Base-by-base conservation (phyloP, 495 filamentous ascomycete species). In the Penicillium lividum region DNA sequence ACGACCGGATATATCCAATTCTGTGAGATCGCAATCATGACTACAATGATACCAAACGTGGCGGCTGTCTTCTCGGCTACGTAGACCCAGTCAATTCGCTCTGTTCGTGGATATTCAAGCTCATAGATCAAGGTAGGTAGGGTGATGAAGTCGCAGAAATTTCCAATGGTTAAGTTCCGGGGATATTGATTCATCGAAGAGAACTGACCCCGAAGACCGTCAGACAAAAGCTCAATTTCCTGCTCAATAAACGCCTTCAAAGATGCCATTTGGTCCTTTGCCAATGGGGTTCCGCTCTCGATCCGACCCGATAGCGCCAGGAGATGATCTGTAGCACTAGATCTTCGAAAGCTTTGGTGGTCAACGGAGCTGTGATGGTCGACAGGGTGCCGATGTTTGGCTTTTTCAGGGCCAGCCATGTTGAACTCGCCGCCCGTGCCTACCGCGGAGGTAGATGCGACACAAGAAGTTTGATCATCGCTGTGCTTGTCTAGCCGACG, bases 61-160 rank as follows among this genome's bases (percentile, higher is more conserved):
- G 89, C 88, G 4, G 75, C 76, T 10, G 73, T 71, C 65, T 91
- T 91, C 68, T 92, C 89, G 4, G 78, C 78, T 7, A 88, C 87
- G 66, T 90, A 92, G 56, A 71, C 75, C 86, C 87, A 89, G 69
- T 88, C 82, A 63, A 89, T 87, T 10, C 60, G 69, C 28, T 86
- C 80, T 44, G 86, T 86, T 31, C 89, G 81, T 10, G 89, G 88
- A 64, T 91, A 91, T 61, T 87, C 84, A 15, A 91, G 79, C 67
- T 92, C 89, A 73, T 91, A 92, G 15, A 91, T 86, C 31, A 89
- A 71, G 7, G 88, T 92, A 28, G 89, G 89, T 15, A 92, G 78
- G 44, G 84, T 81, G 56, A 87, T 84, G 70, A 84, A 92, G 57
- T 89, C 88, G 64, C 83, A 82, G 61, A 86, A 87, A 71, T 91